phyloP scores from a whole-genome alignment of 768 basidiomycete species.

The Trichaptum fuscoviolaceum region DNA sequence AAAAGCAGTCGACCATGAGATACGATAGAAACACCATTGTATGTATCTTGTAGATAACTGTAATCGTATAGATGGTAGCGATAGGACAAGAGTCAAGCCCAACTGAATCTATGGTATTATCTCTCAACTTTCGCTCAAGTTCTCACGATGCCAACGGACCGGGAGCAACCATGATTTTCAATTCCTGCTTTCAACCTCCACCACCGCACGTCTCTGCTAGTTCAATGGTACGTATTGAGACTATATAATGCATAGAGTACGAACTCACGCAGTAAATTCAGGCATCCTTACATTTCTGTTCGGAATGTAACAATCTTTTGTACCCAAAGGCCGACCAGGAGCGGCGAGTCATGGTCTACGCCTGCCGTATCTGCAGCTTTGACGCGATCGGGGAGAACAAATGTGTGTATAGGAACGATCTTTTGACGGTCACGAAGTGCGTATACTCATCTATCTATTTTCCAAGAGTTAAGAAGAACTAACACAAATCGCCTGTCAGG shows the following conservation, averaged over 20 bases:
- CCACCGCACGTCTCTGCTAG: too few relatives aligned
- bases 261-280: conserved; percentile 19
- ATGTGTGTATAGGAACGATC: conserved; percentile 90
- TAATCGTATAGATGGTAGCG: too few relatives aligned
- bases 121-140: too few relatives aligned
- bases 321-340: conserved; percentile 90
- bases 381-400: conserved; percentile 82
- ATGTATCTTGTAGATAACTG: too few relatives aligned
- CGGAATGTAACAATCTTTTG: conserved; percentile 92
- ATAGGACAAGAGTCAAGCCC: too few relatives aligned
- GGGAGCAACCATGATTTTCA: too few relatives aligned
- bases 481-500: conserved; percentile 34
- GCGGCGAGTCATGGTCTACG: conserved; percentile 82
- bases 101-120: too few relatives aligned
- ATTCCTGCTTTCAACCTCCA: too few relatives aligned
- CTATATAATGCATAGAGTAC: background rate
- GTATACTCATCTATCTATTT: conserved; percentile 16
- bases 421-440: conserved; percentile 90
- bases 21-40: too few relatives aligned
- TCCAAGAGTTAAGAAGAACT: background rate
- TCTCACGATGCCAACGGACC: too few relatives aligned
- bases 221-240: background rate
- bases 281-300: conserved; percentile 88
- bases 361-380: conserved; percentile 85
- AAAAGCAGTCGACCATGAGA: too few relatives aligned